Evolutionary conservation across 768 basidiomycete genomes (phyloP).

Genomic region (Hypholoma sublateritium): DNA sequence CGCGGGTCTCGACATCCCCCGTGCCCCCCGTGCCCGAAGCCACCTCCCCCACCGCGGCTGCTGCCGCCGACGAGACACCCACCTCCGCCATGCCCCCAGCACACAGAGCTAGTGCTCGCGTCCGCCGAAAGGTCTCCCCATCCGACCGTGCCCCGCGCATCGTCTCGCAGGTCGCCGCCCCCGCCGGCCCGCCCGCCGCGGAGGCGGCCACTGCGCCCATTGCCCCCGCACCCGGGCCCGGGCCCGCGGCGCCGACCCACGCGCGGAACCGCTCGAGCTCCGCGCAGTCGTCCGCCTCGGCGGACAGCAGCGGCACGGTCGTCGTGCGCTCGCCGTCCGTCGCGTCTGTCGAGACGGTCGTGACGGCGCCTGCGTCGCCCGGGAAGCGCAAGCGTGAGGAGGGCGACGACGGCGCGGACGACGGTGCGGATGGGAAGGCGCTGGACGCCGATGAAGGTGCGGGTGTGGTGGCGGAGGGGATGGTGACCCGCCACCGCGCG

Average conservation of each 20-base stretch:
- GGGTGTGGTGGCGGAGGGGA: conserved; percentile 18
- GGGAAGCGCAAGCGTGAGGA: conserved; percentile 19
- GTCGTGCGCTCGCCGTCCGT: conserved; percentile 36
- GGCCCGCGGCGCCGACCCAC: conserved; percentile 20
- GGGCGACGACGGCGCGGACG: conserved; percentile 1
- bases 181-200: conserved; percentile 9
- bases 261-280: conserved; percentile 29
- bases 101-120: conserved; percentile 9
- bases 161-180: neutral
- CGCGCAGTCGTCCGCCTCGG: conserved; percentile 30
- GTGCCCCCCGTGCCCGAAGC: neutral
- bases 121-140: conserved; percentile 14
- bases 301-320: conserved; percentile 30
- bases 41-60: neutral
- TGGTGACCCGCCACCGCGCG: conserved; percentile 39
- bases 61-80: neutral
- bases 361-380: conserved; percentile 19
- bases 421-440: neutral
- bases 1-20: neutral
- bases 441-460: conserved; percentile 4
- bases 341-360: conserved; percentile 36
- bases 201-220: conserved; percentile 1
- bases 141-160: conserved; percentile 12
- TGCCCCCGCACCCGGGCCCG: conserved; percentile 17
- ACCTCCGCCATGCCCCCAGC: neutral